phyloP scores from a whole-genome alignment of 306 rosid genomes.

The Lithocarpus polystachyus region DNA sequence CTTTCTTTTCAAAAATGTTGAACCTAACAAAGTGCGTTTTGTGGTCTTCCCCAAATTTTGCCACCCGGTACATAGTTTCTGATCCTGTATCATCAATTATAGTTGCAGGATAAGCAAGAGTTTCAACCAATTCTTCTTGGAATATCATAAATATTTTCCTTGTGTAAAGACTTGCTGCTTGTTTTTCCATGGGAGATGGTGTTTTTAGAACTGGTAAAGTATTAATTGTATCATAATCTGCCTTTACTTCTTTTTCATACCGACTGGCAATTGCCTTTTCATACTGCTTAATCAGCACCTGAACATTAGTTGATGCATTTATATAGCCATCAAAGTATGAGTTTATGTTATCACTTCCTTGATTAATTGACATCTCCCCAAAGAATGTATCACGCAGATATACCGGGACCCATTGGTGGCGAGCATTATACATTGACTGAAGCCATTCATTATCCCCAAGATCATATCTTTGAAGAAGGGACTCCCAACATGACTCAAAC shows the following conservation, averaged over 20 bases:
- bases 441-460: constrained; percentile 47
- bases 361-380: constrained; percentile 53
- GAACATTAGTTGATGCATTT: constrained; percentile 69
- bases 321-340: constrained; percentile 74
- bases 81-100: constrained; percentile 74
- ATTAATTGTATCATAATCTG: constrained; percentile 34
- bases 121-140: constrained; percentile 88
- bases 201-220: constrained; percentile 27
- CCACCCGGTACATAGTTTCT: constrained; percentile 31
- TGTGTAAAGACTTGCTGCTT: constrained; percentile 79
- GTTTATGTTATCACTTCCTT: constrained; percentile 45
- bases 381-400: constrained; percentile 69
- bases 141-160: constrained; percentile 76
- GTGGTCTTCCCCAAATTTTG: constrained; percentile 37
- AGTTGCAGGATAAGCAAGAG: constrained; percentile 86
- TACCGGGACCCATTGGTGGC: constrained; percentile 81
- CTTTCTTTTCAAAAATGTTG: constrained; percentile 34
- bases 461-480: constrained; percentile 27
- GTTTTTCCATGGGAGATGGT: constrained; percentile 65
- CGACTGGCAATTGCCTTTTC: constrained; percentile 74
- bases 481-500: constrained; percentile 33
- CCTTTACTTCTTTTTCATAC: constrained; percentile 60
- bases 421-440: constrained; percentile 66
- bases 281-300: constrained; percentile 65
- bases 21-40: constrained; percentile 25